Base-by-base conservation (phyloP, 257 asterid species). In the Plantago major region DNA sequence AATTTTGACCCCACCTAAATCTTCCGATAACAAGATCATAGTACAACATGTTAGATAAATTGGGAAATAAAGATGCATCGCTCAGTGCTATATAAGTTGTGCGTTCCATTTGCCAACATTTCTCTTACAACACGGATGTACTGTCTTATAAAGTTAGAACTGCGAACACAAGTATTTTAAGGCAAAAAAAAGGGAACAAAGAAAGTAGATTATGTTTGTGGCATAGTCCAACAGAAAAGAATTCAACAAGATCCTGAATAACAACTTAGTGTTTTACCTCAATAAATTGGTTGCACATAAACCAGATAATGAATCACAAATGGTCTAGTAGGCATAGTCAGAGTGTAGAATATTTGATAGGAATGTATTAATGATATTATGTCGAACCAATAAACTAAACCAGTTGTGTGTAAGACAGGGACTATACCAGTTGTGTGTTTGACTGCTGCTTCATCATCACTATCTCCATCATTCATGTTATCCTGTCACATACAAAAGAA, bases 1-100 rank as follows among this genome's bases (percentile, higher is more conserved):
- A 74, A 93, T 77, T 76, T 79, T 93, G 63, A 84, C 85, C 73
- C 99, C 97, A 49, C 82, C 85, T 37, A 93, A 76, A 70, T 85
- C 82, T 66, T 72, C 91, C 83, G 79, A 46, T 40, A 70, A 68
- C 46, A 60, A 46, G 44, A 65, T 22, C 47, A 3, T 33, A 33
- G 26, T 22, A 22, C 26, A 22, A 22, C 26, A 22, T 61, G 19
- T 66, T 46, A 62, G 67, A 14, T 46, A 73, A 55, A 48, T 26
- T 53, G 60, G 58, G 59, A 59, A 45, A 58, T 33, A 53, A 66
- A 66, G 38, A 54, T 44, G 38, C 42, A 49, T 61, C 26, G 3
- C 6, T 17, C 42, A 49, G 10, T n/a, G n/a, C n/a, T n/a, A n/a
- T 10, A 30, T 12, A 19, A 58, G 60, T 12, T 55, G 50, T 50